A percentile compares a stretch with the other conserved stretches of the same genome.
Evolutionary conservation across 2,329 filamentous ascomycete genomes (phyloP).

Genomic region (Stachybotrys chlorohalonatus): DNA sequence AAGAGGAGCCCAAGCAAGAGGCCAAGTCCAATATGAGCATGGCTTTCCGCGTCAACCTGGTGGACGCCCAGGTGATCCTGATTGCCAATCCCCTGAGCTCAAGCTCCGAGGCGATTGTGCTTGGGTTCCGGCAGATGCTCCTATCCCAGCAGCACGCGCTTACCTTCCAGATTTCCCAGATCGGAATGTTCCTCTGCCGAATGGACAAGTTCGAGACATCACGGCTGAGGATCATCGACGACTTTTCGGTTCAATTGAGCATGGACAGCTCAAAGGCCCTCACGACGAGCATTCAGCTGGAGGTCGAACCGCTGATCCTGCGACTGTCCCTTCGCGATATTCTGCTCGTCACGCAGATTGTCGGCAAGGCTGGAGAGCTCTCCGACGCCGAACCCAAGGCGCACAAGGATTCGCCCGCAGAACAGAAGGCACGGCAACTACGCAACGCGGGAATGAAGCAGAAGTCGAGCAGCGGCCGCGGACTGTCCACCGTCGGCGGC

Average conservation of each 20-base stretch:
- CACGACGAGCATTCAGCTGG: conserved; percentile 71
- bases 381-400: conserved; percentile 53
- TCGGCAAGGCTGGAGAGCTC: conserved; percentile 83
- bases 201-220: conserved; percentile 97
- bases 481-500: conserved; percentile 38
- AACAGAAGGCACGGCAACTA: conserved; percentile 48
- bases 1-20: conserved; percentile 7
- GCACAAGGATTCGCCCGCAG: conserved; percentile 27
- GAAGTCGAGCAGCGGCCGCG: conserved; percentile 47
- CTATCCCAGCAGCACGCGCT: conserved; percentile 89
- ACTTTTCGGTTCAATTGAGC: conserved; percentile 86
- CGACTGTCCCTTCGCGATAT: conserved; percentile 91
- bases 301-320: conserved; percentile 85
- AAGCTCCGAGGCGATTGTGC: conserved; percentile 90
- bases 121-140: conserved; percentile 88
- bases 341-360: conserved; percentile 82
- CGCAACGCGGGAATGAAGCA: conserved; percentile 40
- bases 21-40: conserved; percentile 50
- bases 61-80: conserved; percentile 92
- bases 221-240: conserved; percentile 84
- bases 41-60: conserved; percentile 85
- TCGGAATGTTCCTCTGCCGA: conserved; percentile 96
- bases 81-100: conserved; percentile 88
- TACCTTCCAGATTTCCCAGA: conserved; percentile 84
- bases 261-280: conserved; percentile 62